Conservation (phyloP, 441 rosid species). For the Iberis amara region DNA sequence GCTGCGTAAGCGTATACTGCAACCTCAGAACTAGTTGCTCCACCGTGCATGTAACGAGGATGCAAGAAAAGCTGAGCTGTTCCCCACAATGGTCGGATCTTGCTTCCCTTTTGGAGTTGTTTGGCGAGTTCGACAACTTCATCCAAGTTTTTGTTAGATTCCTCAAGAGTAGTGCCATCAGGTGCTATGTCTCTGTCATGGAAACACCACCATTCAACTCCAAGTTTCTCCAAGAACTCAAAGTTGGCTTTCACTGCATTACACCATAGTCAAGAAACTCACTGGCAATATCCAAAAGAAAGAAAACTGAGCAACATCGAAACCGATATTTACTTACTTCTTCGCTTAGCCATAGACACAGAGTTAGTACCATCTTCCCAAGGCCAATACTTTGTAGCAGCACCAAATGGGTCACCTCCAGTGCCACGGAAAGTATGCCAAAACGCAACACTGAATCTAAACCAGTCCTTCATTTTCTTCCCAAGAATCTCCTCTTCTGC, state of each 20-base stretch:
- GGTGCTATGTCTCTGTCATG: conserved; percentile 98
- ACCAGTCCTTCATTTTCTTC: conserved; percentile 98
- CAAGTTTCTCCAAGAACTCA: conserved; percentile 84
- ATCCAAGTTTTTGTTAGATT: conserved; percentile 81
- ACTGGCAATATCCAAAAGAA: not conserved
- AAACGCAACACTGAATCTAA: conserved; percentile 95
- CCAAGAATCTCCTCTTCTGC: conserved; percentile 87
- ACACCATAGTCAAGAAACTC: not conserved
- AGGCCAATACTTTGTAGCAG: conserved; percentile 83
- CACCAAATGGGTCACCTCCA: conserved; percentile 86
- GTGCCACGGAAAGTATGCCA: conserved; percentile 98
- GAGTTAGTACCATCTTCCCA: conserved; percentile 99
- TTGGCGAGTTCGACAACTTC: conserved; percentile 89
- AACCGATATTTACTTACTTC: conserved; percentile 53
- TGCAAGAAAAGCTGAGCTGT: conserved; percentile 92
- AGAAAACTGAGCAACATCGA: not conserved
- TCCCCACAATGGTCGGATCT: conserved; percentile 81
- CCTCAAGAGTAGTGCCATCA: conserved; percentile 73
- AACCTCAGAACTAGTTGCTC: conserved; percentile 87
- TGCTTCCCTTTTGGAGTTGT: conserved; percentile 82
- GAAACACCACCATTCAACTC: conserved; percentile 94
- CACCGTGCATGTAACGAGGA: conserved; percentile 98
- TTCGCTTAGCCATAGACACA: conserved; percentile 83
- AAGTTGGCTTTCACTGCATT: conserved; percentile 92
- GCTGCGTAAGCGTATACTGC: conserved; percentile 91